Evolutionary conservation across 2,329 filamentous ascomycete genomes (phyloP).

Genomic region (Corynespora cassiicola): DNA sequence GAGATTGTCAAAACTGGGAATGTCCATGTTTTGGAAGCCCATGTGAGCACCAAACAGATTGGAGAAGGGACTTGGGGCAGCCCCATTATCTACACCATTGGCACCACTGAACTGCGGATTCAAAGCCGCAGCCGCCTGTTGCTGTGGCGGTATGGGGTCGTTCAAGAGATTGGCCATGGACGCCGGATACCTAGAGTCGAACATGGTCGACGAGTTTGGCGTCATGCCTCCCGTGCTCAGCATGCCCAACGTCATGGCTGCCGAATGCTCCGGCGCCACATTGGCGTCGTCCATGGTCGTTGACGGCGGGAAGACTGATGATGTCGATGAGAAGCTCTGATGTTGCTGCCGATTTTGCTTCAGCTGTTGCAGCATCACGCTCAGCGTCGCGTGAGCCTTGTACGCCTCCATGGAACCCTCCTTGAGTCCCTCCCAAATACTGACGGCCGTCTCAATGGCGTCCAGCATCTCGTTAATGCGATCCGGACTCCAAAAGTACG

Average conservation of each 20-base stretch:
- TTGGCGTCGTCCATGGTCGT: slow-evolving; percentile 61
- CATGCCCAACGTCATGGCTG: slow-evolving; percentile 74
- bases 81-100: slow-evolving; percentile 48
- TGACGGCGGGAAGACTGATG: slow-evolving; percentile 34
- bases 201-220: slow-evolving; percentile 54
- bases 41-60: slow-evolving; percentile 58
- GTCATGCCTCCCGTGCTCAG: slow-evolving; percentile 68
- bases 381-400: slow-evolving; percentile 82
- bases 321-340: slow-evolving; percentile 37
- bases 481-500: slow-evolving; percentile 54
- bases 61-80: slow-evolving; percentile 61
- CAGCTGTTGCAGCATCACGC: slow-evolving; percentile 83
- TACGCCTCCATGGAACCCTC: slow-evolving; percentile 87
- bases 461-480: slow-evolving; percentile 75
- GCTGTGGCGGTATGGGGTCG: slow-evolving; percentile 37
- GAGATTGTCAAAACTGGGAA: slow-evolving; percentile 58
- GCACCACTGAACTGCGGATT: slow-evolving; percentile 44
- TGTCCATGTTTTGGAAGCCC: slow-evolving; percentile 60
- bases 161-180: slow-evolving; percentile 48
- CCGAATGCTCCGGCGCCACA: slow-evolving; percentile 65
- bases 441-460: slow-evolving; percentile 73
- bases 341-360: slow-evolving; percentile 53
- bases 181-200: slow-evolving; percentile 46
- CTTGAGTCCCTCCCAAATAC: slow-evolving; percentile 80
- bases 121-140: slow-evolving; percentile 34